These are phyloP conservation scores for Ceriops zippeliana DNA, from an alignment of 345 rosid species.

Conservation along the genomic window DNA sequence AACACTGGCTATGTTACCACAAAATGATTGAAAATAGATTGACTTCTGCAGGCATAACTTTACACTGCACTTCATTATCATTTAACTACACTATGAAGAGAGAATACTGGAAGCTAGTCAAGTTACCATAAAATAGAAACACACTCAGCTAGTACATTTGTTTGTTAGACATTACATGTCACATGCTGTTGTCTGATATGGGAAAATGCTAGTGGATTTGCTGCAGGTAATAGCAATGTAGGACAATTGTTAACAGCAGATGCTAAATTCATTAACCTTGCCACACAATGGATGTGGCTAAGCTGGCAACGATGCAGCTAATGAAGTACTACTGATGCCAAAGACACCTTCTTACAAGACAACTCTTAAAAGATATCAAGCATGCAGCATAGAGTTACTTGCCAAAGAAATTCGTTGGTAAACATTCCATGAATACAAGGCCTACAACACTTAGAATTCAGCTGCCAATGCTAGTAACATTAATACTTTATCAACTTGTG, in stretches of 20 bases:
- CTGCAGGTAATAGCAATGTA: background rate
- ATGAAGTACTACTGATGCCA: background rate
- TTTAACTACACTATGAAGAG: too few relatives aligned
- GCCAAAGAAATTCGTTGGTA: slow-evolving; percentile 1
- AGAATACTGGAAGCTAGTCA: too few relatives aligned
- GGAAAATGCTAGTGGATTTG: too few relatives aligned
- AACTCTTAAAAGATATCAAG: background rate
- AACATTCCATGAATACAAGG: background rate
- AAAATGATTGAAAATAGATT: too few relatives aligned
- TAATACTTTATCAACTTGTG: background rate
- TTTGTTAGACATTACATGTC: too few relatives aligned
- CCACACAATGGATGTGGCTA: background rate
- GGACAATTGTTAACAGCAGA: background rate
- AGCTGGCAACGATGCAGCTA: background rate
- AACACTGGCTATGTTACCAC: too few relatives aligned
- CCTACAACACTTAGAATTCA: background rate
- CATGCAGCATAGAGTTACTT: background rate
- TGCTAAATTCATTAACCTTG: background rate
- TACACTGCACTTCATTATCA: too few relatives aligned
- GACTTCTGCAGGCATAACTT: too few relatives aligned
- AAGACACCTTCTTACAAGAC: background rate
- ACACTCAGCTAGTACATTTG: too few relatives aligned
- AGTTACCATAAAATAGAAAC: too few relatives aligned
- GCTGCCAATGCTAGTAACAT: background rate
- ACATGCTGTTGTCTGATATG: too few relatives aligned